phyloP scores from a whole-genome alignment of 306 rosid species.

The Cucumis hystrix region DNA sequence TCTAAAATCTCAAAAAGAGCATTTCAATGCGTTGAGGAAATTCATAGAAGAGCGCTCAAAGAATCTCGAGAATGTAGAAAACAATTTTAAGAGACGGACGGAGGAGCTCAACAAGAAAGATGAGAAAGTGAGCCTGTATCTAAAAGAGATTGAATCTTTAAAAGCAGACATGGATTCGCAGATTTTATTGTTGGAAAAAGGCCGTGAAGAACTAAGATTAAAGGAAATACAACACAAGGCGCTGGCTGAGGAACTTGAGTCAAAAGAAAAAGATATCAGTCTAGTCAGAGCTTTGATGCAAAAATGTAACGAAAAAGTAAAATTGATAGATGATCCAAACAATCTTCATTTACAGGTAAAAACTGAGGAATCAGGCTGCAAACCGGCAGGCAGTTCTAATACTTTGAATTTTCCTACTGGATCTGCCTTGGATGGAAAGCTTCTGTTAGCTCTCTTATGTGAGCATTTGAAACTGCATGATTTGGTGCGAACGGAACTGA shows the following conservation, averaged over 20 bases:
- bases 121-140: neutral
- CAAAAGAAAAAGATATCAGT: slow-evolving; percentile 9
- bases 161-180: slow-evolving; percentile 3
- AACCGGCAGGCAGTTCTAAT: neutral
- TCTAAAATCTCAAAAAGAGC: slow-evolving; percentile 11
- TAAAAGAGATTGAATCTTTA: neutral
- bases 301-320: neutral
- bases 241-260: slow-evolving; percentile 13
- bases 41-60: neutral
- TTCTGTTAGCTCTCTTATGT: slow-evolving; percentile 19
- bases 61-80: neutral
- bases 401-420: neutral
- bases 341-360: neutral
- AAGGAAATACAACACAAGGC: slow-evolving; percentile 16
- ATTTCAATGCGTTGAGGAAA: neutral
- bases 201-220: slow-evolving; percentile 12
- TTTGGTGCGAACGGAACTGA: slow-evolving; percentile 5
- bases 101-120: slow-evolving; percentile 9
- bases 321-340: neutral
- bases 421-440: slow-evolving; percentile 7
- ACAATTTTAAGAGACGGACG: neutral
- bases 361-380: slow-evolving; percentile 4
- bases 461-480: slow-evolving; percentile 21
- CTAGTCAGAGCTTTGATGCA: neutral
- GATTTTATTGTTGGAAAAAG: slow-evolving; percentile 4